phyloP scores from a whole-genome alignment of 306 rosid genomes.

The Myrica gale region DNA sequence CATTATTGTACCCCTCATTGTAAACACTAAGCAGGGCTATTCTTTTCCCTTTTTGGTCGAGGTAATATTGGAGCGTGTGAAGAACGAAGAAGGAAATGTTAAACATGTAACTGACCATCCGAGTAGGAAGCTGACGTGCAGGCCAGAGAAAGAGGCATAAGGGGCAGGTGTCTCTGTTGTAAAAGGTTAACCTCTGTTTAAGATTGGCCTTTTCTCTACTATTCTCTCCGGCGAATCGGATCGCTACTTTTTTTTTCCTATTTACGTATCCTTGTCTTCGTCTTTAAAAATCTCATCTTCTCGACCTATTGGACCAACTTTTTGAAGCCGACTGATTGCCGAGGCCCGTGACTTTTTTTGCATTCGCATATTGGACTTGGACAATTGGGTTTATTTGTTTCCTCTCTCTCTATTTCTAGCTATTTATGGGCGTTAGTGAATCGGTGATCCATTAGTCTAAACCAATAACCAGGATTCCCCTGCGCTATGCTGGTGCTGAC shows the following conservation, averaged over 20 bases:
- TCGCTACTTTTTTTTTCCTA: conserved; percentile 9
- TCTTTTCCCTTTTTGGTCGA: not conserved
- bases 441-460: conserved; percentile 23
- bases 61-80: conserved; percentile 4
- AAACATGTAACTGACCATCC: conserved; percentile 22
- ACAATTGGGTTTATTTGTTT: conserved; percentile 20
- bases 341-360: not conserved
- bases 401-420: not conserved
- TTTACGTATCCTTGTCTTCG: conserved; percentile 6
- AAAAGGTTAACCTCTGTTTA: conserved; percentile 6
- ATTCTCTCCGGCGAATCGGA: conserved; percentile 32
- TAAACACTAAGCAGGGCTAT: not conserved
- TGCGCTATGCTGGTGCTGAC: conserved; percentile 7
- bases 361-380: not conserved
- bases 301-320: not conserved
- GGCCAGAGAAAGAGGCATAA: conserved; percentile 24
- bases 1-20: not conserved
- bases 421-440: not conserved
- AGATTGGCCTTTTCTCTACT: conserved; percentile 10
- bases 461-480: not conserved
- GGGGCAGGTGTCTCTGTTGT: conserved; percentile 55
- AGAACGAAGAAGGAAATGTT: conserved; percentile 7
- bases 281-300: not conserved
- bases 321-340: not conserved
- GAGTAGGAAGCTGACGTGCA: conserved; percentile 46